Conservation (phyloP, 805 yeast genomes). For the Ogataea angusta region DNA sequence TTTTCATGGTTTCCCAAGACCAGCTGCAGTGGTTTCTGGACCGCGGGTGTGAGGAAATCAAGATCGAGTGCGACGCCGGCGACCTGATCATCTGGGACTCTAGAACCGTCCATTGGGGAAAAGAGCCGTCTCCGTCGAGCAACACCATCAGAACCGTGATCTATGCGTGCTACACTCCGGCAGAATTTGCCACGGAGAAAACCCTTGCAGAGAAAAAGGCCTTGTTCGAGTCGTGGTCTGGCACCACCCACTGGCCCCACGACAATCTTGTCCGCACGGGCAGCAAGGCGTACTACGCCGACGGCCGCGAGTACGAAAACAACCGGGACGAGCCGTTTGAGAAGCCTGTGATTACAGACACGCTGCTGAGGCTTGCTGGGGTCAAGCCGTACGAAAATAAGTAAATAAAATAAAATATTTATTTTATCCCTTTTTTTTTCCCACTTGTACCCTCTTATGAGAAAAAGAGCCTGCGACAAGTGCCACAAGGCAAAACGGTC, state of each 20-base stretch:
- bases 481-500: slow-evolving; percentile 8
- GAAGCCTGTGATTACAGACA: slow-evolving; percentile 27
- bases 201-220: slow-evolving; percentile 20
- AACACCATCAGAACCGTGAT: slow-evolving; percentile 30
- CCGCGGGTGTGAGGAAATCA: slow-evolving; percentile 29
- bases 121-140: slow-evolving; percentile 25
- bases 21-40: slow-evolving; percentile 28
- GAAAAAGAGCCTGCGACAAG: slow-evolving; percentile 10
- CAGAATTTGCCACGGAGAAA: slow-evolving; percentile 32
- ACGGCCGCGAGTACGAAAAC: slow-evolving; percentile 6
- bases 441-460: slow-evolving; percentile 2
- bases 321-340: slow-evolving; percentile 21
- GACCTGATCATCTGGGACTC: slow-evolving; percentile 37
- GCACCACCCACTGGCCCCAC: slow-evolving; percentile 36
- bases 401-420: not conserved
- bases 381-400: slow-evolving; percentile 4
- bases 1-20: slow-evolving; percentile 19
- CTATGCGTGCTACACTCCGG: slow-evolving; percentile 32
- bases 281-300: slow-evolving; percentile 24
- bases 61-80: slow-evolving; percentile 33
- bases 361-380: slow-evolving; percentile 32
- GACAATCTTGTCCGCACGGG: slow-evolving; percentile 23
- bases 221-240: slow-evolving; percentile 26
- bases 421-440: slow-evolving; percentile 4
- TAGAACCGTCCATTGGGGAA: slow-evolving; percentile 33